Evolutionary conservation across 495 filamentous ascomycete genomes (phyloP).

Genomic region (Tuber magnatum): DNA sequence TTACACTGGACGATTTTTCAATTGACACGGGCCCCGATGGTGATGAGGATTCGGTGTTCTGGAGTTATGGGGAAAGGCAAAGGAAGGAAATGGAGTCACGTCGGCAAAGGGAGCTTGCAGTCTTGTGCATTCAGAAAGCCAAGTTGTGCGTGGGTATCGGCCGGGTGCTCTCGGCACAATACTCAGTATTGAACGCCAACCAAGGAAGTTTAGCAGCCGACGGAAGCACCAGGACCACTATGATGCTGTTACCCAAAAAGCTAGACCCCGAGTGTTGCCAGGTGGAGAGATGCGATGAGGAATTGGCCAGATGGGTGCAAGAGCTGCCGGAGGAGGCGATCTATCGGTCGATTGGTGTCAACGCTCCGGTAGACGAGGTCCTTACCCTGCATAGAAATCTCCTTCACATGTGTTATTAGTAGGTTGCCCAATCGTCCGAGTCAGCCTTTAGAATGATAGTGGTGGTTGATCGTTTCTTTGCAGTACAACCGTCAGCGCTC

Average conservation of each 20-base stretch:
- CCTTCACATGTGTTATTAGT: conserved; percentile 75
- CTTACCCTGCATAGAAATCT: conserved; percentile 69
- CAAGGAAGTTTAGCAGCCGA: conserved; percentile 56
- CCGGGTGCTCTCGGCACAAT: conserved; percentile 75
- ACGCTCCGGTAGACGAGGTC: conserved; percentile 45
- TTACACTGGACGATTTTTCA: conserved; percentile 76
- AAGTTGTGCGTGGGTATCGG: conserved; percentile 81
- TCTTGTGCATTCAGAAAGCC: conserved; percentile 85
- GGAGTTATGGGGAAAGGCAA: conserved; percentile 31
- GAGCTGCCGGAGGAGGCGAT: conserved; percentile 53
- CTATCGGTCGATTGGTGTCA: conserved; percentile 17
- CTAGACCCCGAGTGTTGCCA: conserved; percentile 61
- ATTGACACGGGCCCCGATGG: conserved; percentile 50
- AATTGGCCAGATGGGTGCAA: conserved; percentile 64
- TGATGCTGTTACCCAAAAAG: conserved; percentile 83
- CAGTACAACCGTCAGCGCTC: conserved; percentile 71
- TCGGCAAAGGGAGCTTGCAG: conserved; percentile 61
- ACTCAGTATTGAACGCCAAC: conserved; percentile 76
- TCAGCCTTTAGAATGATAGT: not conserved
- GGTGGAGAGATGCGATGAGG: conserved; percentile 64
- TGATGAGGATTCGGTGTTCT: conserved; percentile 53
- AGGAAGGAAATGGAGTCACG: conserved; percentile 31
- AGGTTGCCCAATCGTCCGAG: conserved; percentile 13
- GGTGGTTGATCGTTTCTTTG: conserved; percentile 21
- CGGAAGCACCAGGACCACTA: conserved; percentile 67